Conservation (phyloP, 139 green algal genomes). For the Closterium sp. region DNA sequence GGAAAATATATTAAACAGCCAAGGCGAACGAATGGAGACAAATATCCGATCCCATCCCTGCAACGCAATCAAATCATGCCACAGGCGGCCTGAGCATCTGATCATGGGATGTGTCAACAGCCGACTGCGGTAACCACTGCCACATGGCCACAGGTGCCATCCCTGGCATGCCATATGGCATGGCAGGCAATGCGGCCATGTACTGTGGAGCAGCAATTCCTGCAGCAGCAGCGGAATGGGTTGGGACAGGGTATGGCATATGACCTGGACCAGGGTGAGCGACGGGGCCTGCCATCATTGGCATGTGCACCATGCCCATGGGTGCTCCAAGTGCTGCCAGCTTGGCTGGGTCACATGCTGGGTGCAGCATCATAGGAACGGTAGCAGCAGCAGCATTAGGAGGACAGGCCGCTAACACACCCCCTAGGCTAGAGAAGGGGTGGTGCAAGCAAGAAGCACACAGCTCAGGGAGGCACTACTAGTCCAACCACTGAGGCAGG, state of each 20-base stretch:
- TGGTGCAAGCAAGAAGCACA: too few relatives aligned
- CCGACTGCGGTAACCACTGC: constrained; percentile 59
- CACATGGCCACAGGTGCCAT: constrained; percentile 15
- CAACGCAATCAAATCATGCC: background rate
- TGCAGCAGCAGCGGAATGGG: background rate
- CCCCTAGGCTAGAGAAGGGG: too few relatives aligned
- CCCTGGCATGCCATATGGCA: background rate
- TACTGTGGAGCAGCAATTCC: background rate
- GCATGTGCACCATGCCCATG: background rate
- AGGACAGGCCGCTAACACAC: too few relatives aligned
- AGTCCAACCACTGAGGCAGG: too few relatives aligned
- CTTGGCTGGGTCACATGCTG: background rate
- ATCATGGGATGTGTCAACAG: constrained; percentile 62
- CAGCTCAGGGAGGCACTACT: too few relatives aligned
- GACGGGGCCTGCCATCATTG: background rate
- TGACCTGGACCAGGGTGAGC: background rate
- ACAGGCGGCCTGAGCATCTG: constrained; percentile 59
- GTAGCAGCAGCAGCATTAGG: background rate
- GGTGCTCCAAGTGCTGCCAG: background rate
- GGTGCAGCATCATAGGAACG: background rate
- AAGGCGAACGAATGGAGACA: too few relatives aligned
- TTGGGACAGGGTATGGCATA: background rate
- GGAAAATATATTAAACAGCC: too few relatives aligned
- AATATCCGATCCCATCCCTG: too few relatives aligned
- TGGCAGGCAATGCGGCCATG: constrained; percentile 2